A percentile compares a stretch with the other conserved stretches of the same genome.
phyloP scores from a whole-genome alignment of 495 filamentous ascomycete species.

The Penicillium ucsense region DNA sequence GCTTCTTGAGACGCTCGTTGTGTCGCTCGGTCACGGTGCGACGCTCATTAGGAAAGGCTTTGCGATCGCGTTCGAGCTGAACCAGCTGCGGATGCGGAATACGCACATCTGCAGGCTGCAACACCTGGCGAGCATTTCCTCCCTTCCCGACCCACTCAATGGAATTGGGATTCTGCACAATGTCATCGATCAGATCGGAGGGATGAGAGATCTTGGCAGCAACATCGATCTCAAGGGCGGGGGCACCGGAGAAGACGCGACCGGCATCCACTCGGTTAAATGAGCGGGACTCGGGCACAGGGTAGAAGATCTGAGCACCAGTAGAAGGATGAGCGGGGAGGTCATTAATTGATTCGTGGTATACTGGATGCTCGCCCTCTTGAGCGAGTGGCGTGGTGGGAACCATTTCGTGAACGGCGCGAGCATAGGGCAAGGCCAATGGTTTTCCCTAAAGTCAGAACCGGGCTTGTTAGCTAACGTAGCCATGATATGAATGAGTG shows the following conservation, averaged over 20 bases:
- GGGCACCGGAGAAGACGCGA: conserved; percentile 60
- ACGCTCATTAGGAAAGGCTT: conserved; percentile 16
- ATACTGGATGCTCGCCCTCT: conserved; percentile 12
- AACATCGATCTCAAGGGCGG: conserved; percentile 20
- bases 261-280: conserved; percentile 89
- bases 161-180: conserved; percentile 18
- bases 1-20: conserved; percentile 32
- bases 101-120: conserved; percentile 75
- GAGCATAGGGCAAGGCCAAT: conserved; percentile 64
- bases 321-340: conserved; percentile 74
- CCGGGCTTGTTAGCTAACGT: conserved; percentile 8
- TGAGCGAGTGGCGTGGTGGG: conserved; percentile 42
- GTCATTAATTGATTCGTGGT: conserved; percentile 86
- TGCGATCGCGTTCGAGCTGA: conserved; percentile 39
- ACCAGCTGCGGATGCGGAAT: conserved; percentile 86
- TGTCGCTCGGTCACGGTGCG: conserved; percentile 30
- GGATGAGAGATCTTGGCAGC: conserved; percentile 19
- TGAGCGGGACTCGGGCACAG: conserved; percentile 76
- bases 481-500: not conserved
- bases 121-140: conserved; percentile 32
- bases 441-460: conserved; percentile 54
- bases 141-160: conserved; percentile 38
- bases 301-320: conserved; percentile 77
- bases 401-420: conserved; percentile 72
- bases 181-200: conserved; percentile 15